Evolutionary conservation across 768 basidiomycete species (phyloP), one percentile per base, ranked within the genome.

Genomic region (Phlegmacium glaucopus): DNA sequence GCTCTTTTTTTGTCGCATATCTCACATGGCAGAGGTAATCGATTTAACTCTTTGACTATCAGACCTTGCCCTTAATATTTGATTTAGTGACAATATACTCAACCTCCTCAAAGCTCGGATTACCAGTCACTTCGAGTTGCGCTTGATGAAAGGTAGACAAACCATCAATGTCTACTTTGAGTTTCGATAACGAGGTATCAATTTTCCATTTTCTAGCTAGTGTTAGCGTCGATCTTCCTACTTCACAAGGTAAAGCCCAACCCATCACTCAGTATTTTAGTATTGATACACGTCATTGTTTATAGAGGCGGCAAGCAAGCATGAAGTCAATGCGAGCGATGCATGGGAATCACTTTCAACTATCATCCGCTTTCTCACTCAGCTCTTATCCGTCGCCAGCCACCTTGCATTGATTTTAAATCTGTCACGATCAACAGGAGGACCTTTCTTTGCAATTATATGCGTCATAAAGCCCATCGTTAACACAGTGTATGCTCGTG

Each of bases 391-490:
- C 10, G 52, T 49, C 4, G 32, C 51, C 5, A 66, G 62, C 27
- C 67, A 73, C 34, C 45, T 70, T 12, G 30, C 56, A 1, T 57
- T 71, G 15, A 68, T 72, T 13, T 42, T 60, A 13, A 56, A 67
- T 18, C 42, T 61, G 2, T 64, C 70, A 0, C 50, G 61, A 1
- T 57, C 63, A 5, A 59, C 54, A 15, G 70, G 67, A 1, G 70
- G 69, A 7, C 63, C 61, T 0, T 22, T 66, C 3, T 72, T 71
- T 28, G 65, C 67, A 0, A 27, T 71, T 4, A 45, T 71, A 13
- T 74, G 70, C 46, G 22, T 70, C 6, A 49, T 53, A 7, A 62
- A 63, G 28, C 71, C 74, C 0, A 12, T 72, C 2, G 40, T 65
- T 11, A 46, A 51, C 1, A 27, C 51, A 3, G 2, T 65, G 4